Base-by-base conservation (phyloP, 352 stramenopile species). In the Globisporangium radiosum region DNA sequence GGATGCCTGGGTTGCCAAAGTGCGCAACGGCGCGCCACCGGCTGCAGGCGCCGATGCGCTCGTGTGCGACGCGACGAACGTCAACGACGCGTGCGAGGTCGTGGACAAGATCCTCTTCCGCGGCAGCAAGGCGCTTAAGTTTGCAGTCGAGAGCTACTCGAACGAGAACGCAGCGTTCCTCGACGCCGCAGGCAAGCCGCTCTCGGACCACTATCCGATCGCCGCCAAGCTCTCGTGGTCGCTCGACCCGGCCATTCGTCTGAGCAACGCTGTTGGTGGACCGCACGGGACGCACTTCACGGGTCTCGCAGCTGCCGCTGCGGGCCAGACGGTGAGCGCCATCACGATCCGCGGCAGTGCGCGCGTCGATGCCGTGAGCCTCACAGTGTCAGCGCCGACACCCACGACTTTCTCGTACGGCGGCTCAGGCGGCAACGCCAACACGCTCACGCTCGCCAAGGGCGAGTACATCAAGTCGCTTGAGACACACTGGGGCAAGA, bases 51-150 rank as follows among this genome's bases (percentile, higher is more conserved):
- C 68, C 0, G 61, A 69, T 8, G 72, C 75, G n/a, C 56, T 84
- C 15, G 60, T 64, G 51, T 84, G 75, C 33, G 65, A 71, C 7
- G 59, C 63, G 4, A 63, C 56, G 5, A 70, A 68, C 47, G 72
- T 75, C 50, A 72, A 65, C 14, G 68, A 79, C 53, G 56, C 66
- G 45, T 85, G 75, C 49, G 75, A 85, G 43, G 72, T 81, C 54
- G 75, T 85, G 13, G 75, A 81, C 70, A 85, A 85, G 68, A 79
- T 85, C 63, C 66, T 85, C 57, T 85, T 72, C 63, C 75, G 75
- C 17, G 65, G 75, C 53, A 78, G 73, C 66, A 79, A 85, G 51
- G 62, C 70, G 45, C 63, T 81, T 47, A 71, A 55, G 8, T 64
- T 81, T 56, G 73, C 60, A 11, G 60, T 78, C 7, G 65, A 78